A percentile compares a stretch with the other conserved stretches of the same genome.
Evolutionary conservation across 2,329 filamentous ascomycete species (phyloP).

Genomic region (Lachnellula hyalina): DNA sequence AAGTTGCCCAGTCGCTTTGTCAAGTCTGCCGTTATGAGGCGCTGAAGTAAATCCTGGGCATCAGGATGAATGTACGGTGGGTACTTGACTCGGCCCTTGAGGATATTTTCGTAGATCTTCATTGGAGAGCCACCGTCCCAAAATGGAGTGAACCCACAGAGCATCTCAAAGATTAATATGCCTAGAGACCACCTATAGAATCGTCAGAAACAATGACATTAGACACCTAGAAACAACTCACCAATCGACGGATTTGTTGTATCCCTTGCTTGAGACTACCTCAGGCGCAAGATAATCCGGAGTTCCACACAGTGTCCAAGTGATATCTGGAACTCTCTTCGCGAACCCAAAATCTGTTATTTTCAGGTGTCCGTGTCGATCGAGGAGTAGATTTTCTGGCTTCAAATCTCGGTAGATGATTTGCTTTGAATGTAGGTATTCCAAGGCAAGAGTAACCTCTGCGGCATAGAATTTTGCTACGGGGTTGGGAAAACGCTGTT

Average conservation of each 20-base stretch:
- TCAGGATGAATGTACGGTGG: constrained; percentile 93
- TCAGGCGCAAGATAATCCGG: constrained; percentile 97
- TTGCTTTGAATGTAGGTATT: constrained; percentile 90
- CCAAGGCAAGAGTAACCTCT: constrained; percentile 89
- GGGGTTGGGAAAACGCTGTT: constrained; percentile 91
- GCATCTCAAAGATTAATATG: constrained; percentile 98
- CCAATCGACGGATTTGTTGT: constrained; percentile 99
- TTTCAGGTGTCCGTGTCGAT: constrained; percentile 90
- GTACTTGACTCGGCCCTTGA: constrained; percentile 93
- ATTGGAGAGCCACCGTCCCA: constrained; percentile 97
- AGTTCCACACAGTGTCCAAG: constrained; percentile 96
- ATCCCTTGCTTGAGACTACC: constrained; percentile 98
- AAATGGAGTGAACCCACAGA: constrained; percentile 97
- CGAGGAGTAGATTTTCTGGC: constrained; percentile 86
- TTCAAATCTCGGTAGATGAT: constrained; percentile 99
- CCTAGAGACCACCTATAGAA: constrained; percentile 86
- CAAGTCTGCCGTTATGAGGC: constrained; percentile 88
- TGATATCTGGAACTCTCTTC: constrained; percentile 97
- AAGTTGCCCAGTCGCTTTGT: constrained; percentile 94
- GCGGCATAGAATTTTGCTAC: constrained; percentile 99
- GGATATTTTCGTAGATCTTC: constrained; percentile 99
- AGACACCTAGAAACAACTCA: constrained; percentile 43
- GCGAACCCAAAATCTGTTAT: constrained; percentile 99
- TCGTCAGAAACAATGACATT: constrained; percentile 11
- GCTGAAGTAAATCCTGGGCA: constrained; percentile 85